Evolutionary conservation across 2,329 filamentous ascomycete genomes (phyloP).

Genomic region (Aureobasidium lini): DNA sequence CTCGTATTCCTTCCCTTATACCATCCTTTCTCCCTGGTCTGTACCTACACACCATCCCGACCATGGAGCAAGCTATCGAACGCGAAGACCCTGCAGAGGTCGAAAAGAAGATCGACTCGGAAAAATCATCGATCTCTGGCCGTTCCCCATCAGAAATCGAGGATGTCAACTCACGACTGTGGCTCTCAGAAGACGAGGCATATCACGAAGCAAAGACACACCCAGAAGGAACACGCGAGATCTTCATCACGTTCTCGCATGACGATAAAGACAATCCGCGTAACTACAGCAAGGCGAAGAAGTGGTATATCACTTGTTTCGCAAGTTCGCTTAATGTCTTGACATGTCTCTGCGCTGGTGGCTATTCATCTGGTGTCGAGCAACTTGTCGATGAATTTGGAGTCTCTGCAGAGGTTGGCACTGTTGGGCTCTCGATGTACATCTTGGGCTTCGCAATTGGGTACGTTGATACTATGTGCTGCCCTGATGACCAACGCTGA

Average conservation of each 20-base stretch:
- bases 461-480: not conserved
- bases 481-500: not conserved
- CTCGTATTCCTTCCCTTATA: not conserved
- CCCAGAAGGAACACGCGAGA: constrained; percentile 18
- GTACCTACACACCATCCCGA: not conserved
- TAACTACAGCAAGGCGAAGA: constrained; percentile 32
- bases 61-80: constrained; percentile 12
- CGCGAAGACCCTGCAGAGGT: constrained; percentile 11
- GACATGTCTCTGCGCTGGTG: constrained; percentile 15
- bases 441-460: constrained; percentile 23
- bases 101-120: constrained; percentile 15
- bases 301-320: constrained; percentile 37
- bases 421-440: constrained; percentile 27
- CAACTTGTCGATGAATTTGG: constrained; percentile 18
- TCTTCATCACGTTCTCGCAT: constrained; percentile 19
- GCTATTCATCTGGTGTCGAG: constrained; percentile 12
- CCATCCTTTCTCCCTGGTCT: not conserved
- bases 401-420: constrained; percentile 25
- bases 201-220: constrained; percentile 15
- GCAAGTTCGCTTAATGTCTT: constrained; percentile 29
- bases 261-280: constrained; percentile 32
- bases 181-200: constrained; percentile 18
- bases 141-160: constrained; percentile 4
- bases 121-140: not conserved
- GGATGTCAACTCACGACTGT: not conserved